These are phyloP conservation scores for Phytopythium sindhum DNA, from an alignment of 352 stramenopile genomes.

Conservation along the genomic window DNA sequence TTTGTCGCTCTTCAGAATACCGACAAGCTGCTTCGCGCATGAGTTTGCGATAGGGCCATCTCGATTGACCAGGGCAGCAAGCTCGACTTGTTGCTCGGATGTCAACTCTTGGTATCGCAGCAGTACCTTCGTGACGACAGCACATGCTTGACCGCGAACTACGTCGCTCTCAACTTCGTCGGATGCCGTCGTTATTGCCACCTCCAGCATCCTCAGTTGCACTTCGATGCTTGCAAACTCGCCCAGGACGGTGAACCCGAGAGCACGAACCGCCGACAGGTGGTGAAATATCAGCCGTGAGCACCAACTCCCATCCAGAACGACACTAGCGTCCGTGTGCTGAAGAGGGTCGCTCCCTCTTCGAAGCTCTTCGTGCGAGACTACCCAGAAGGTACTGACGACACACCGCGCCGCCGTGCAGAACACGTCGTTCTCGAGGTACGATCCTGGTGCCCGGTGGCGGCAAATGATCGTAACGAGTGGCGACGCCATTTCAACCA, in stretches of 20 bases:
- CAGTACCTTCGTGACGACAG: slow-evolving; percentile 25
- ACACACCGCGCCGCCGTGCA: slow-evolving; percentile 36
- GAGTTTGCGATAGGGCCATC: not conserved
- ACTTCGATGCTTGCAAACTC: slow-evolving; percentile 6
- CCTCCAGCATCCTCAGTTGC: slow-evolving; percentile 30
- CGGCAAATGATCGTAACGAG: slow-evolving; percentile 44
- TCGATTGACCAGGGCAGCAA: not conserved
- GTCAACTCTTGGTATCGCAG: slow-evolving; percentile 16
- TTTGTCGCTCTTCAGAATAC: slow-evolving; percentile 26
- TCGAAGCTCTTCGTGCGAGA: slow-evolving; percentile 21
- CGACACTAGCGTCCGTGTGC: slow-evolving; percentile 29
- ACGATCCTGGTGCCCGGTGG: slow-evolving; percentile 54
- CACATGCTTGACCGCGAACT: slow-evolving; percentile 44
- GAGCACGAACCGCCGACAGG: slow-evolving; percentile 35
- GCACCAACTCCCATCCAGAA: slow-evolving; percentile 45
- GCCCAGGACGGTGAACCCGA: slow-evolving; percentile 37
- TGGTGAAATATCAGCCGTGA: slow-evolving; percentile 62
- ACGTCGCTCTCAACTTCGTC: slow-evolving; percentile 52
- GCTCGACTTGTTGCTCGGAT: not conserved
- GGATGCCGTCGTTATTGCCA: slow-evolving; percentile 42
- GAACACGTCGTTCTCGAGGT: slow-evolving; percentile 40
- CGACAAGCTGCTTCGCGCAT: not conserved
- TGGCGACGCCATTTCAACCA: slow-evolving; percentile 35
- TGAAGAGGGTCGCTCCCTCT: slow-evolving; percentile 17
- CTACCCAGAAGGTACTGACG: slow-evolving; percentile 19